Percentiles rank a stretch among this genome's conserved stretches.
Conservation (phyloP, 2,329 filamentous ascomycete species). For the Fusarium vanettenii region DNA sequence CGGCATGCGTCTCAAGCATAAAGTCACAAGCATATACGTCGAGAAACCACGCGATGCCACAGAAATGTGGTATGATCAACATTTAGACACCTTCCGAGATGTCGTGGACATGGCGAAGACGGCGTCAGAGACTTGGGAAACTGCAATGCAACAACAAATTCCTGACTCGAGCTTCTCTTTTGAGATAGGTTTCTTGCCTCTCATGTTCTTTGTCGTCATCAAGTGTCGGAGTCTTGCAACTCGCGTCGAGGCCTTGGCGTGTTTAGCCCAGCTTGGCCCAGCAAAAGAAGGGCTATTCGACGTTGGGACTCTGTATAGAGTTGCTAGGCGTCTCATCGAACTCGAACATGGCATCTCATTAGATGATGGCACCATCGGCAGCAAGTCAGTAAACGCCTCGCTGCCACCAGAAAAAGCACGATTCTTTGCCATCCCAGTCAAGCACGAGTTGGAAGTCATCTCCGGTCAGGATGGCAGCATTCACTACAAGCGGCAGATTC, state of each 20-base stretch:
- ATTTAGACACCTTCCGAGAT: background rate
- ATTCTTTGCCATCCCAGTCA: slow-evolving; percentile 2
- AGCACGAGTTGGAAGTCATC: slow-evolving; percentile 11
- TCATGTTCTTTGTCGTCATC: background rate
- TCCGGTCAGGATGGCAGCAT: background rate
- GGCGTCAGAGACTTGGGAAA: background rate
- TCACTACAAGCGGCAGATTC: slow-evolving; percentile 1
- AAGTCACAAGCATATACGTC: background rate
- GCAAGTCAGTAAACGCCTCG: fast-evolving
- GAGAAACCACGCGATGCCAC: background rate
- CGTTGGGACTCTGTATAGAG: slow-evolving; percentile 15
- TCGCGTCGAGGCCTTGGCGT: background rate
- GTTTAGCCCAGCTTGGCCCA: background rate
- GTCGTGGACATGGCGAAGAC: background rate
- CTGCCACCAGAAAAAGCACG: background rate
- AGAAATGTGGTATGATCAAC: slow-evolving; percentile 18
- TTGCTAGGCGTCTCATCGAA: slow-evolving; percentile 9
- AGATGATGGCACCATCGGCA: background rate
- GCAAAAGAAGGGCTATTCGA: slow-evolving; percentile 17
- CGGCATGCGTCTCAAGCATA: slow-evolving; percentile 9
- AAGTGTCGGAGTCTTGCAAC: background rate
- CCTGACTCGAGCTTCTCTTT: slow-evolving; percentile 2
- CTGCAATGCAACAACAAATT: background rate
- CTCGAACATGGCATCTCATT: background rate
- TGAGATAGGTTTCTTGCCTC: slow-evolving; percentile 8